phyloP scores from a whole-genome alignment of 148 eudicot species.

The Pouteria glomerata region DNA sequence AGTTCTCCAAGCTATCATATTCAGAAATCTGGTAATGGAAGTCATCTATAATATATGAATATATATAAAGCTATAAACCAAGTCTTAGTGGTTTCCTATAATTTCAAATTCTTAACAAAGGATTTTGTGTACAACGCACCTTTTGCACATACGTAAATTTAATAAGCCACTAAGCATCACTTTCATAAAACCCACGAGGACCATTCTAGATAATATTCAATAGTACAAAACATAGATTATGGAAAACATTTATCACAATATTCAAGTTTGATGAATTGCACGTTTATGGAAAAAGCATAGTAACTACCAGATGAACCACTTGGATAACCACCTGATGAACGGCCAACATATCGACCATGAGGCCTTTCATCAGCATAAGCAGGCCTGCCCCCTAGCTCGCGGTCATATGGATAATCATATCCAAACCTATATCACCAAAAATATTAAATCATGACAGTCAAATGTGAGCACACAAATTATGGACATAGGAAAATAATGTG shows the following conservation, averaged over 20 bases:
- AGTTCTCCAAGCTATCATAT: too few species aligned
- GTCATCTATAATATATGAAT: neutral
- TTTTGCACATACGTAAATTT: too few species aligned
- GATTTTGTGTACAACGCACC: too few species aligned
- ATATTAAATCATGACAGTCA: neutral
- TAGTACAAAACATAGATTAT: neutral
- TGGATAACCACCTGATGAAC: slow-evolving; percentile 69
- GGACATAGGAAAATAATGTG: neutral
- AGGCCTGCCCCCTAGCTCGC: slow-evolving; percentile 76
- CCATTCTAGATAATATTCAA: neutral
- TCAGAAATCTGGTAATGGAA: neutral
- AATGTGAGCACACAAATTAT: neutral
- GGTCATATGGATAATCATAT: slow-evolving; percentile 72
- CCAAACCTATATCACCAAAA: slow-evolving; percentile 57
- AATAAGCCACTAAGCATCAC: too few species aligned
- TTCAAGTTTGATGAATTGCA: neutral
- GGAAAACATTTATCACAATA: neutral
- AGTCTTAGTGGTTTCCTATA: too few species aligned
- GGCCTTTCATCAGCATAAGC: slow-evolving; percentile 83
- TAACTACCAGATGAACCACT: slow-evolving; percentile 61
- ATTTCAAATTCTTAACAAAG: too few species aligned
- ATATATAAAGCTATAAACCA: too few species aligned
- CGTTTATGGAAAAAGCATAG: neutral
- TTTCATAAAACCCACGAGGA: neutral
- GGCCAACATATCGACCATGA: slow-evolving; percentile 75